These are phyloP conservation scores for Aspergillus quadricinctus DNA, from an alignment of 2,329 filamentous ascomycete species.

Conservation along the genomic window DNA sequence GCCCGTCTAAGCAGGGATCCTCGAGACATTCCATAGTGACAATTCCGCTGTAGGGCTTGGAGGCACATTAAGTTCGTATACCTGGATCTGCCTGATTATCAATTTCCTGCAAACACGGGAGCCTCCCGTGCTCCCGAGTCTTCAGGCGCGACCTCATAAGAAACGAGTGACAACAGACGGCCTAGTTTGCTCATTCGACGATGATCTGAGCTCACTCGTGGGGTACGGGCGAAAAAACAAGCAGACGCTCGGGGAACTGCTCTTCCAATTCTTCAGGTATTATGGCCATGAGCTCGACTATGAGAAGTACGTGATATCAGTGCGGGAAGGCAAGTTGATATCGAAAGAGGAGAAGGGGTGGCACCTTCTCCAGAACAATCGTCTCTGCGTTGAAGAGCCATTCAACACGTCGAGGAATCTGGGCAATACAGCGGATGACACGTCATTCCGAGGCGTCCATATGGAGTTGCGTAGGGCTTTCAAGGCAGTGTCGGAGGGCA, in stretches of 20 bases:
- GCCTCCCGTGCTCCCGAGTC: slow-evolving; percentile 75
- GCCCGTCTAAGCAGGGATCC: not conserved
- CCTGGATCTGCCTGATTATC: slow-evolving; percentile 98
- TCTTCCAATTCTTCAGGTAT: slow-evolving; percentile 93
- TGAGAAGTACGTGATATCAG: slow-evolving; percentile 75
- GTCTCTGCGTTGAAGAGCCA: slow-evolving; percentile 91
- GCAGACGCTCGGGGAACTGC: slow-evolving; percentile 74
- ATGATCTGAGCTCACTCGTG: slow-evolving; percentile 70
- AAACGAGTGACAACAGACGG: slow-evolving; percentile 61
- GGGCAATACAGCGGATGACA: slow-evolving; percentile 94
- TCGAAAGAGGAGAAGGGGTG: slow-evolving; percentile 84
- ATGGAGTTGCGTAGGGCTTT: slow-evolving; percentile 86
- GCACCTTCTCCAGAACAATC: slow-evolving; percentile 74
- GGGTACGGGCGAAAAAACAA: slow-evolving; percentile 76
- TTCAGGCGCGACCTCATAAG: slow-evolving; percentile 69
- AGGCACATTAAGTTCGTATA: slow-evolving; percentile 94
- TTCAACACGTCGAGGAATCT: slow-evolving; percentile 88
- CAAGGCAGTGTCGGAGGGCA: slow-evolving; percentile 70
- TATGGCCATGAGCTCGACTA: slow-evolving; percentile 94
- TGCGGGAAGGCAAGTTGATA: slow-evolving; percentile 73
- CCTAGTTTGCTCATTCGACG: slow-evolving; percentile 72
- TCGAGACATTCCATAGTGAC: slow-evolving; percentile 11
- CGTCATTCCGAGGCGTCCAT: slow-evolving; percentile 87
- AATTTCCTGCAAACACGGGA: slow-evolving; percentile 87
- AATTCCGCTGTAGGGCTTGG: slow-evolving; percentile 63